A percentile compares a stretch with the other conserved stretches of the same genome.
Evolutionary conservation across 495 filamentous ascomycete species (phyloP).

Genomic region (Aspergillus homomorphus): DNA sequence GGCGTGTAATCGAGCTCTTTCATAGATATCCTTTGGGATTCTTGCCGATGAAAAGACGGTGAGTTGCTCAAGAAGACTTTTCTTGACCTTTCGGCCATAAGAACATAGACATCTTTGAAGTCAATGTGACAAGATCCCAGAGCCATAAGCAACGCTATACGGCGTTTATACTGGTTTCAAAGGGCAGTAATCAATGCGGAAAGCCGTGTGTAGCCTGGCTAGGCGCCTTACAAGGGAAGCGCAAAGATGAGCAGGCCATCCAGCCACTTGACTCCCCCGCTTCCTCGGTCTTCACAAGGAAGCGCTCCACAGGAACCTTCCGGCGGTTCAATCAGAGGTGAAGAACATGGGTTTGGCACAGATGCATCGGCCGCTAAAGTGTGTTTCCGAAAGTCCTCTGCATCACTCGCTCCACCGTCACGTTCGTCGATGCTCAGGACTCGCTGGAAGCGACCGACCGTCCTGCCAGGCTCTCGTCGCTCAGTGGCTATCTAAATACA

Average conservation of each 20-base stretch:
- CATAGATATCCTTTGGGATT: too few relatives aligned
- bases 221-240: conserved; percentile 1
- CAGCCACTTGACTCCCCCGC: conserved; percentile 9
- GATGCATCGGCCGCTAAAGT: conserved; percentile 21
- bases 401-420: conserved; percentile 21
- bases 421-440: conserved; percentile 18
- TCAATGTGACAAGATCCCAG: not conserved
- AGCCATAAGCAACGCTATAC: not conserved
- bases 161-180: not conserved
- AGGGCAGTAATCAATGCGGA: conserved; percentile 3
- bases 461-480: conserved; percentile 10
- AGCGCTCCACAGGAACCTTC: conserved; percentile 7
- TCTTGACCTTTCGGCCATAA: not conserved
- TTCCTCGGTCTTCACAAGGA: conserved; percentile 16
- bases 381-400: conserved; percentile 24
- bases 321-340: conserved; percentile 16
- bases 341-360: conserved; percentile 6
- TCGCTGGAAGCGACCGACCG: conserved; percentile 7
- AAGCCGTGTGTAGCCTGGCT: not conserved
- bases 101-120: not conserved
- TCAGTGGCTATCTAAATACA: not conserved
- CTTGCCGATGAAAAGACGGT: conserved; percentile 14
- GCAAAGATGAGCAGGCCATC: not conserved
- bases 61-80: not conserved
- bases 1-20: not conserved